A percentile compares a stretch with the other conserved stretches of the same genome.
Evolutionary conservation across 2,329 filamentous ascomycete genomes (phyloP).

Genomic region (Cytospora piceae): DNA sequence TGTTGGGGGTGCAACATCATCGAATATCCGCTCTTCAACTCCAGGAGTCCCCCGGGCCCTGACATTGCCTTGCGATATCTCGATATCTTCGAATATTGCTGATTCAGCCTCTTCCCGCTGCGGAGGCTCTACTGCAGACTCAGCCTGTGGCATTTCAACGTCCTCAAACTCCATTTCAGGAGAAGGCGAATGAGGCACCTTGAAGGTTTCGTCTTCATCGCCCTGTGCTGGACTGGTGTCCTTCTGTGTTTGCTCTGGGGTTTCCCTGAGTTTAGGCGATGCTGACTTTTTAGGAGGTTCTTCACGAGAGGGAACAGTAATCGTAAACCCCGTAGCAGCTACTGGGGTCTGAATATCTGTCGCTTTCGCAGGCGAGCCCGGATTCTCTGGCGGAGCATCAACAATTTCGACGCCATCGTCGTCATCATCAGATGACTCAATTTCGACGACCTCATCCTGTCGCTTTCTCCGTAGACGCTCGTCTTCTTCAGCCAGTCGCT

Average conservation of each 20-base stretch:
- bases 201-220: not conserved
- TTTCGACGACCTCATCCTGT: conserved; percentile 59
- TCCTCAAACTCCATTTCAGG: conserved; percentile 44
- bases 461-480: conserved; percentile 49
- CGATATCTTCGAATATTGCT: conserved; percentile 40
- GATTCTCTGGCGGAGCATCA: conserved; percentile 44
- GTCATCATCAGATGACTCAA: conserved; percentile 64
- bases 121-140: conserved; percentile 23
- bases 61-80: conserved; percentile 26
- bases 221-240: not conserved
- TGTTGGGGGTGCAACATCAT: conserved; percentile 33
- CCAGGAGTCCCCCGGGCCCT: conserved; percentile 27
- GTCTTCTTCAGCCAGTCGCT: conserved; percentile 60
- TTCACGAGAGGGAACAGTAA: conserved; percentile 35
- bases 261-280: not conserved
- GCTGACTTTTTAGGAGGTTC: conserved; percentile 15
- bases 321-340: not conserved
- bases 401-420: conserved; percentile 62
- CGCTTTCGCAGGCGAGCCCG: not conserved
- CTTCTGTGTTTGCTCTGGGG: not conserved
- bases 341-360: not conserved
- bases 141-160: conserved; percentile 34
- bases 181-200: conserved; percentile 29
- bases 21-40: conserved; percentile 38
- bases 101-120: conserved; percentile 34